phyloP scores from a whole-genome alignment of 352 stramenopile species.

The Phytophthora lateralis region DNA sequence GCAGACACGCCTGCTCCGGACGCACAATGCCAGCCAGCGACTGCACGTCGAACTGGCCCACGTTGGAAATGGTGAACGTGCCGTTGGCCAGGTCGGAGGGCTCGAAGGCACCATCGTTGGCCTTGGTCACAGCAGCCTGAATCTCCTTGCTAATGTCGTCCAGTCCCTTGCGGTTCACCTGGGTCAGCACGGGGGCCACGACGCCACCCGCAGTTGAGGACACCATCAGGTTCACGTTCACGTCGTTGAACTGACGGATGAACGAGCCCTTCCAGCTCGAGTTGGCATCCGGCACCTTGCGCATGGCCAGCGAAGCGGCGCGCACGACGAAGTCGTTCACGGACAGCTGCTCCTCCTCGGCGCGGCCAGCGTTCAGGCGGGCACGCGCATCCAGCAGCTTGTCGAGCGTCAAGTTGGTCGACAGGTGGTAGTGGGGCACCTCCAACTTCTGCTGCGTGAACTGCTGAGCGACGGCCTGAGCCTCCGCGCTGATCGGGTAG shows the following conservation, averaged over 20 bases:
- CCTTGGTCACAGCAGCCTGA: slow-evolving; percentile 46
- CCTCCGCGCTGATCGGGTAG: slow-evolving; percentile 88
- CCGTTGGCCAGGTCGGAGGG: slow-evolving; percentile 74
- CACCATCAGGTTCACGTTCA: slow-evolving; percentile 95
- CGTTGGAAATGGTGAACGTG: slow-evolving; percentile 97
- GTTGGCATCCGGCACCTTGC: slow-evolving; percentile 95
- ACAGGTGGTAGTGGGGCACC: slow-evolving; percentile 98
- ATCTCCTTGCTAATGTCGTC: slow-evolving; percentile 70
- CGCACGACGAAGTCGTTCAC: slow-evolving; percentile 99
- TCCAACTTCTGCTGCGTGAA: slow-evolving; percentile 94
- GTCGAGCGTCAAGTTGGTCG: slow-evolving; percentile 93
- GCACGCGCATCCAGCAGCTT: slow-evolving; percentile 92
- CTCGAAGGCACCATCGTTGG: slow-evolving; percentile 44
- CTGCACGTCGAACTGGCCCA: slow-evolving; percentile 97
- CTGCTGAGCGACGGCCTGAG: slow-evolving; percentile 81
- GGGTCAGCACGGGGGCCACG: slow-evolving; percentile 97
- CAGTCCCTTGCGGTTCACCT: slow-evolving; percentile 64
- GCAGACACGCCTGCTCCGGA: slow-evolving; percentile 91
- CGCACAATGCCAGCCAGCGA: slow-evolving; percentile 94
- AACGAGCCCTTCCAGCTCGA: slow-evolving; percentile 89
- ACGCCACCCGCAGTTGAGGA: slow-evolving; percentile 73
- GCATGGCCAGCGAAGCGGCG: slow-evolving; percentile 94
- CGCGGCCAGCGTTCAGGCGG: slow-evolving; percentile 90
- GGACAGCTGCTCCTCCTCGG: slow-evolving; percentile 92
- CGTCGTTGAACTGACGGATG: slow-evolving; percentile 95